Evolutionary conservation across 495 filamentous ascomycete species (phyloP), one percentile per base, ranked within the genome.

Genomic region (Penicillium canescens): DNA sequence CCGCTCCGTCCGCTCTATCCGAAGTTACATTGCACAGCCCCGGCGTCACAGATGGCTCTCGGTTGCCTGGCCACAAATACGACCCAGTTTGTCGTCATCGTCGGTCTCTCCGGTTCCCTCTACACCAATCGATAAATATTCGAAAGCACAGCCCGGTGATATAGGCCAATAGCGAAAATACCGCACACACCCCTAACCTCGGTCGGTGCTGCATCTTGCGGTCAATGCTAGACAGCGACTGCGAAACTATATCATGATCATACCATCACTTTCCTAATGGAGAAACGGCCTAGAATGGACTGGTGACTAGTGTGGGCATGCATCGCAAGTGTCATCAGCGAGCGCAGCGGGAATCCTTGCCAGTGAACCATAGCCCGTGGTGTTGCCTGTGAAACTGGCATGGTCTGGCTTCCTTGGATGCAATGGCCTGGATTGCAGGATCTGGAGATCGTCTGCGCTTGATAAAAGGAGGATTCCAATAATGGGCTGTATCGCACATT

Each of bases 141-240:
- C 26, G 26, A 42, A 31, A 51, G 23, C 26, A 20, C 26, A 21
- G n/a, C 21, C 20, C 26, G 12, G 48, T 43, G 24, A 51, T 51
- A 12, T 33, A 5, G 39, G 39, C 39, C 28, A 51, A 51, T 51
- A 43, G 48, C 39, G 23, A 36, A 51, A 51, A 51, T 43, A 36
- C 48, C 40, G 39, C 39, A 51, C 46, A 40, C 35, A 16, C 35
- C 21, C 24, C 38, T 51, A 21, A 42, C 13, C 24, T 42, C 9
- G n/a, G 36, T 12, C 24, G 23, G 41, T 31, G 46, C 23, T 24
- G 23, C 23, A 24, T 24, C 23, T 24, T 24, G 23, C 23, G 23
- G 16, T 8, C 28, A 49, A 49, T 40, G 3, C 34, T 10, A 28
- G 20, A 39, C 33, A 23, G 46, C 46, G 45, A 38, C 33, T 37